phyloP scores from a whole-genome alignment of 108 stramenopile genomes.

The Aurantiochytrium sp. region DNA sequence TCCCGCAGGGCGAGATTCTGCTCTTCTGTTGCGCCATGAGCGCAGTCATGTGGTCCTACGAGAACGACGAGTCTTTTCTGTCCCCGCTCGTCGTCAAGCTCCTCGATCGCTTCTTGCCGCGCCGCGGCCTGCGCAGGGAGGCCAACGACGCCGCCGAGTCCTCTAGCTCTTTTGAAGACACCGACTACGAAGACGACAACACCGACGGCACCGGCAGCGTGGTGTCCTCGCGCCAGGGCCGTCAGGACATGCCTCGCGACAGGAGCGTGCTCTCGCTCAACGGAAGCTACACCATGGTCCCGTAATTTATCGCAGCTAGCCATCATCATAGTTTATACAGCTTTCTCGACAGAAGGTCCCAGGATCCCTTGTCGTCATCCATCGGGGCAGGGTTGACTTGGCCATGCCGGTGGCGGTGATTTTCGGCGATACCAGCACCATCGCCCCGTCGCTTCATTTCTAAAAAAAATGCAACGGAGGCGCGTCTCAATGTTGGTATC shows the following conservation, averaged over 20 bases:
- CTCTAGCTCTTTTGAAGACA: too few species aligned
- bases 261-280: neutral
- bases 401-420: too few species aligned
- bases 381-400: too few species aligned
- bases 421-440: too few species aligned
- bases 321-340: too few species aligned
- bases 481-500: too few species aligned
- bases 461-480: too few species aligned
- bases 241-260: neutral
- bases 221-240: neutral
- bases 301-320: too few species aligned
- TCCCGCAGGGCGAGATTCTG: conserved; percentile 19
- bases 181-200: neutral
- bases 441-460: too few species aligned
- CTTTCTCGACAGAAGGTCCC: too few species aligned
- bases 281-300: neutral
- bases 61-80: neutral
- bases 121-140: neutral
- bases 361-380: too few species aligned
- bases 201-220: neutral
- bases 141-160: too few species aligned
- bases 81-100: conserved; percentile 25
- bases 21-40: conserved; percentile 19
- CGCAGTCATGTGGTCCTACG: conserved; percentile 14
- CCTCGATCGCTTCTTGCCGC: neutral